These are phyloP conservation scores for Carex littledalei DNA, from an alignment of 176 grass and related monocot genomes.

Conservation along the genomic window DNA sequence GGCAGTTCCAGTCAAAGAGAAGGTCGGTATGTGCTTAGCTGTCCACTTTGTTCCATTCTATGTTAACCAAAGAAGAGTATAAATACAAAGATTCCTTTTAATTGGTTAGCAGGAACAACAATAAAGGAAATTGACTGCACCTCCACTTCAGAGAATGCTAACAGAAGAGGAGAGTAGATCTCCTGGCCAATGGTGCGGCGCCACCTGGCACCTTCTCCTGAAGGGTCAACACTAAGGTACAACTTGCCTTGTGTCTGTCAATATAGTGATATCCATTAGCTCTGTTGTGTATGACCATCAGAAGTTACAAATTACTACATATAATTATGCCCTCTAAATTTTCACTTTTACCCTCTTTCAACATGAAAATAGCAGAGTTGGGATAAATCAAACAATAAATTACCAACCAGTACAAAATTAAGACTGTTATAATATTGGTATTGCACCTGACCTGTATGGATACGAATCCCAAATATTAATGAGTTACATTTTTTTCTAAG, in stretches of 20 bases:
- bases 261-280: background rate
- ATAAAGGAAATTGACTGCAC: background rate
- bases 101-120: background rate
- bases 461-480: background rate
- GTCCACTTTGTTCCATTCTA: conserved; percentile 30
- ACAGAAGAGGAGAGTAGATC: conserved; percentile 50
- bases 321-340: background rate
- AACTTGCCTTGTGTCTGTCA: conserved; percentile 54
- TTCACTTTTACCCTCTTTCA: background rate
- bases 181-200: conserved; percentile 40
- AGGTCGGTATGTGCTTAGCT: conserved; percentile 28
- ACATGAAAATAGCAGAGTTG: background rate
- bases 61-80: background rate
- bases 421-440: background rate
- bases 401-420: background rate
- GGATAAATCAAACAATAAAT: background rate
- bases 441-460: background rate
- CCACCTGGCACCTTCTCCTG: conserved; percentile 42
- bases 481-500: background rate
- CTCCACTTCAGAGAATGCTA: conserved; percentile 50
- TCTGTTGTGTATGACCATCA: background rate
- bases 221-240: conserved; percentile 40
- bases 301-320: background rate
- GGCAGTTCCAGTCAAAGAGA: conserved; percentile 32
- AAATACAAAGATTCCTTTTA: background rate